Conservation (phyloP, 2,329 filamentous ascomycete species). For the Calonectria montana region DNA sequence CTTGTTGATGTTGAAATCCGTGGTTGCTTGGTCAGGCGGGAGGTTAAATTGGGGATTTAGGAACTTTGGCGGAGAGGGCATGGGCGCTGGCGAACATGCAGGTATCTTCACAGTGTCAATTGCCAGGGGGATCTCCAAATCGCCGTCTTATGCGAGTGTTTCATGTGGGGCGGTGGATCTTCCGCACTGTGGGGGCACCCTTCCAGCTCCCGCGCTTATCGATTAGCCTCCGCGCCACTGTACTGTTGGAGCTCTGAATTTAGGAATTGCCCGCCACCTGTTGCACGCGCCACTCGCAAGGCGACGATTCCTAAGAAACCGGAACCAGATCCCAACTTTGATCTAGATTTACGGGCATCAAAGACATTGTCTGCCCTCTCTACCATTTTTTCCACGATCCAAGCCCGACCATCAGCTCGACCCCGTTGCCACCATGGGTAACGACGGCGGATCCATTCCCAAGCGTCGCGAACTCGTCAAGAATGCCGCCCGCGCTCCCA, state of each 20-base stretch:
- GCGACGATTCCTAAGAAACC: conserved; percentile 17
- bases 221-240: conserved; percentile 31
- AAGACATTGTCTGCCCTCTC: background rate
- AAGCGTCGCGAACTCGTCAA: conserved; percentile 97
- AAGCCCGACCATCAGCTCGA: background rate
- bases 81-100: conserved; percentile 2
- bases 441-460: conserved; percentile 96
- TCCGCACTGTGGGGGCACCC: conserved; percentile 8
- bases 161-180: background rate
- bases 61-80: conserved; percentile 33
- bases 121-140: background rate
- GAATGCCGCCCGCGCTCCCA: conserved; percentile 85
- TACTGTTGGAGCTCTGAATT: conserved; percentile 21
- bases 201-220: conserved; percentile 28
- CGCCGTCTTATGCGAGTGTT: background rate
- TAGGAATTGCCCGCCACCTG: conserved; percentile 37
- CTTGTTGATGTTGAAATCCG: conserved; percentile 30
- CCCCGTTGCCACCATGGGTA: conserved; percentile 76
- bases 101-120: conserved; percentile 35
- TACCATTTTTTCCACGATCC: background rate
- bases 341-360: background rate
- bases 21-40: conserved; percentile 39
- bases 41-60: conserved; percentile 38
- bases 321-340: background rate
- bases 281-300: conserved; percentile 3